Evolutionary conservation across 2,329 filamentous ascomycete species (phyloP).

Genomic region (Blumeria hordei): DNA sequence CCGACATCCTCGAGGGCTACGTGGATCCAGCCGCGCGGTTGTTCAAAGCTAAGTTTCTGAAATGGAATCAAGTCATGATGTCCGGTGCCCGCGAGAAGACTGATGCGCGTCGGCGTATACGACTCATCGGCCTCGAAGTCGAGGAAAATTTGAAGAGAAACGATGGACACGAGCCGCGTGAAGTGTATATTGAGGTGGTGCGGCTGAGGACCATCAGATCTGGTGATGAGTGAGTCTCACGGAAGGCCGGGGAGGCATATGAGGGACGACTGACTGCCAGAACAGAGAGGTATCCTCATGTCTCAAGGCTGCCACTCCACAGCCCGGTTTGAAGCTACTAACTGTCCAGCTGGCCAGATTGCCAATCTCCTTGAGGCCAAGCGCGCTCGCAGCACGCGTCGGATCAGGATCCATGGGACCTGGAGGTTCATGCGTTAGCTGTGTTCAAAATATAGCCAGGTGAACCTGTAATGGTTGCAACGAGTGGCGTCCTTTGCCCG

Average conservation of each 20-base stretch:
- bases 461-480: too few species aligned
- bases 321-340: slow-evolving; percentile 58
- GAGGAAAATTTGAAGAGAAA: slow-evolving; percentile 58
- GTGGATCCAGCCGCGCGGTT: slow-evolving; percentile 76
- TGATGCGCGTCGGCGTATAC: slow-evolving; percentile 85
- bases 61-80: slow-evolving; percentile 84
- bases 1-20: slow-evolving; percentile 36
- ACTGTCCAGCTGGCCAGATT: slow-evolving; percentile 67
- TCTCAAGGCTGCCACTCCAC: slow-evolving; percentile 51
- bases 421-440: too few species aligned
- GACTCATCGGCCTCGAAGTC: slow-evolving; percentile 87
- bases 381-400: slow-evolving; percentile 24
- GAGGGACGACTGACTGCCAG: slow-evolving; percentile 41
- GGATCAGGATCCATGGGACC: slow-evolving; percentile 13
- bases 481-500: too few species aligned
- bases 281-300: slow-evolving; percentile 48
- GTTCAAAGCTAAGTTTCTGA: slow-evolving; percentile 51
- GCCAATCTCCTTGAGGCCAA: slow-evolving; percentile 56
- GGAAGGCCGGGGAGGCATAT: too few species aligned
- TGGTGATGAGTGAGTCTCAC: slow-evolving; percentile 12
- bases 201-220: slow-evolving; percentile 64
- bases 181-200: slow-evolving; percentile 70
- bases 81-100: slow-evolving; percentile 71
- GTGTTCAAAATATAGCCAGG: too few species aligned
- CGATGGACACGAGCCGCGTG: slow-evolving; percentile 58